Percentiles rank a stretch among this genome's conserved stretches.
Conservation (phyloP, 306 rosid genomes). For the Inga leiocalycina region DNA sequence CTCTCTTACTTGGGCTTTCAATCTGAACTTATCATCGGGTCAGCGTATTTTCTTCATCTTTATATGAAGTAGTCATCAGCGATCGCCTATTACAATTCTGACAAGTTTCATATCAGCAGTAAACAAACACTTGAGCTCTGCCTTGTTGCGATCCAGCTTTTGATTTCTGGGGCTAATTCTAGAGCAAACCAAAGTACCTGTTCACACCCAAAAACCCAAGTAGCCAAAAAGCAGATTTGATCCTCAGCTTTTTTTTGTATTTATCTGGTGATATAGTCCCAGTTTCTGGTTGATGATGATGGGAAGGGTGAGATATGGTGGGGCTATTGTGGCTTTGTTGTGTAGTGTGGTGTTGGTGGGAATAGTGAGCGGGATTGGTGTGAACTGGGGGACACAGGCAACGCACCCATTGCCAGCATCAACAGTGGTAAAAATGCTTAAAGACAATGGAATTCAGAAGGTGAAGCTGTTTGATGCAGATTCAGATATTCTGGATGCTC, state of each 20-base stretch:
- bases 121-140: not conserved
- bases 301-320: constrained; percentile 36
- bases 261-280: not conserved
- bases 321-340: constrained; percentile 37
- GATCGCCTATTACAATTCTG: not conserved
- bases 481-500: constrained; percentile 52
- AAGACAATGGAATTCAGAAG: constrained; percentile 80
- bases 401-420: constrained; percentile 77
- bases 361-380: constrained; percentile 76
- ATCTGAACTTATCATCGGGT: not conserved
- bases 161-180: constrained; percentile 14
- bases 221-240: constrained; percentile 25
- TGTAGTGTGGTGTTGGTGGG: constrained; percentile 41
- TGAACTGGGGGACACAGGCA: constrained; percentile 86
- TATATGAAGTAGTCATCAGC: not conserved
- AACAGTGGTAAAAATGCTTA: constrained; percentile 76
- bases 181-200: constrained; percentile 13
- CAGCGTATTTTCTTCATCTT: not conserved
- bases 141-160: constrained; percentile 10
- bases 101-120: not conserved
- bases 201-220: constrained; percentile 12
- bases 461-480: constrained; percentile 97
- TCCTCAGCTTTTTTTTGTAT: constrained; percentile 6
- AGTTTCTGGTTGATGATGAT: constrained; percentile 30
- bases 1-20: not conserved